Base-by-base conservation (phyloP, 768 basidiomycete genomes). In the Hygrophorus russula region DNA sequence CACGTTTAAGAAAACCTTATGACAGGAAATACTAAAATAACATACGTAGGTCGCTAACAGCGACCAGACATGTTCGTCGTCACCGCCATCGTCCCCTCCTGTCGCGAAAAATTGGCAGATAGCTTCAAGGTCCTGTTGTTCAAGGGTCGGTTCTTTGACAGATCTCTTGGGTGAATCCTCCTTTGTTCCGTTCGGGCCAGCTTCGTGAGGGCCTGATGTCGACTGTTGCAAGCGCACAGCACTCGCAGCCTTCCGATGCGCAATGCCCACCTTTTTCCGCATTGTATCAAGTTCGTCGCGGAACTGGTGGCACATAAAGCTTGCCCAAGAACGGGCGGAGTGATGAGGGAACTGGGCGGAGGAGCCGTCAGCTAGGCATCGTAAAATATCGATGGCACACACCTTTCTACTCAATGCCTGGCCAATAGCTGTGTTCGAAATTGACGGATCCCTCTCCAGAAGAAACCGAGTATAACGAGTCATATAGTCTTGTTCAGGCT, bases 311-410 rank as follows among this genome's bases (percentile, higher is more conserved):
- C 49, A 35, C 14, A 76, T 39, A 37, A 69, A 65, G n/a, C 52
- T 54, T 27, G 42, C 49, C 80, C 80, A 84, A 11, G 79, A 80
- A 6, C 28, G 53, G 4, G 51, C 10, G 2, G 66, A 51, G 54
- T 84, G 83, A 49, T 78, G 71, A 19, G 78, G 73, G 64, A 84
- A 65, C 83, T 85, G 45, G 9, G 34, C 36, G 42, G 44, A 28
- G 27, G 32, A 12, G 44, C 51, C 38, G 44, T 24, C 7, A 13
- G 12, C 13, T 9, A 33, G 31, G 12, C 39, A 20, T 19, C 9
- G n/a, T 29, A 34, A 5, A n/a, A 4, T 18, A 12, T 30, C 24
- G 13, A 41, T n/a, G 44, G 19, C 17, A 15, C 59, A 24, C 42
- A 77, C 81, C 65, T 78, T 76, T 38, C 54, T 48, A 46, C 67